Evolutionary conservation across 441 rosid genomes (phyloP), one percentile per base, ranked within the genome.

Genomic region (Bruguiera hainesii): DNA sequence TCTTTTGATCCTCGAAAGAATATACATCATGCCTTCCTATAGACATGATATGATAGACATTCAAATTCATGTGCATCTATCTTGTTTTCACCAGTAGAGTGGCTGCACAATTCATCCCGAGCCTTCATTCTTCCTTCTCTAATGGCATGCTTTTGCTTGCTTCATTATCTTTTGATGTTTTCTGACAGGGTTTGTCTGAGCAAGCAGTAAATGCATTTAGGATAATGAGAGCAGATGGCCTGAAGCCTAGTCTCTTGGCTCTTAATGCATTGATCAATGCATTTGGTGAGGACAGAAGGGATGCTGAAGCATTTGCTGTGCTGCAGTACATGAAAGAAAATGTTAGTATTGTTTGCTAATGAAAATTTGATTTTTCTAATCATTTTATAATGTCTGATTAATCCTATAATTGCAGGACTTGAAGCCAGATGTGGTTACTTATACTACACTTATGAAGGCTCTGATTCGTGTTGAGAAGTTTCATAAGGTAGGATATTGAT

Each of bases 241-340:
- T 92, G 71, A 87, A 75, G 78, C 98, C 96, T 23, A 86, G 97
- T 80, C 75, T 87, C 29, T 76, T 96, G 29, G 96, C 97, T 76
- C 96, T 96, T 61, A 96, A 96, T 77, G 92, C 98, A 7, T 80
- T 96, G 67, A 88, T 92, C 76, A 92, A 96, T 79, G 98, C 99
- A 42, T 96, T 92, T 83, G 96, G 96, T 6, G 96, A 89, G 82
- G 99, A 96, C 73, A 79, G 96, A 83, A 88, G 96, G 76, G 99
- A 89, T 51, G 88, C 75, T 11, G 99, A 92, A 84, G 99, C 97
- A n/a, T 95, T 92, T 73, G 85, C 97, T 23, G 98, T 95, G 71
- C 81, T 95, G 66, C 90, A 85, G 70, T 90, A 86, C 82, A 92
- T 95, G 97, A 95, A 90, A 76, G 99, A 89, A 75, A 87, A 92